Percentiles rank a stretch among this genome's conserved stretches.
These are phyloP conservation scores for Eimeria maxima DNA, from an alignment of 169 alveolate genomes.

Conservation along the genomic window DNA sequence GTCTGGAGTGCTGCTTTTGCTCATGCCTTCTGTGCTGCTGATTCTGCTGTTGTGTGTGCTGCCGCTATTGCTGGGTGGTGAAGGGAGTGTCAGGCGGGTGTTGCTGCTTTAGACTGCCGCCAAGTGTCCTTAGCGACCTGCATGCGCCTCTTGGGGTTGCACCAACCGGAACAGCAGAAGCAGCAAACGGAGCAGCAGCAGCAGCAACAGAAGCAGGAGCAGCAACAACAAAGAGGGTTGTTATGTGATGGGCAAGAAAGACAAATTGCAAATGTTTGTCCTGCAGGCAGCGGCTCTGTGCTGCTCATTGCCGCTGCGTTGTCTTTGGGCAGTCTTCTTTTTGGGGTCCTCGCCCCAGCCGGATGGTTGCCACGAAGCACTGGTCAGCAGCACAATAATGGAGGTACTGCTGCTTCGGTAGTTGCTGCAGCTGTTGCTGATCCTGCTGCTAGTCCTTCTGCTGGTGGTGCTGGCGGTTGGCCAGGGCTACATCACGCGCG, in stretches of 20 bases:
- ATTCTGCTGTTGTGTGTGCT: not conserved
- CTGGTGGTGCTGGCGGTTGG: not conserved
- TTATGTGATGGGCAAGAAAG: not conserved
- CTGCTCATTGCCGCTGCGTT: constrained; percentile 23
- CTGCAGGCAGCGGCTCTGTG: not conserved
- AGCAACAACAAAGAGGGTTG: not conserved
- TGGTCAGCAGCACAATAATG: not conserved
- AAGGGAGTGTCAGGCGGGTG: constrained; percentile 22
- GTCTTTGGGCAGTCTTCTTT: constrained; percentile 41
- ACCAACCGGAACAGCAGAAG: constrained; percentile 11
- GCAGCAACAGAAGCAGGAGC: constrained; percentile 50
- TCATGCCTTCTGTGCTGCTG: not conserved
- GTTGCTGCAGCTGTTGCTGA: not conserved
- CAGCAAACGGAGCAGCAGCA: constrained; percentile 46
- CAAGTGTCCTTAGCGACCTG: constrained; percentile 41
- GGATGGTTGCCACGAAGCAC: not conserved
- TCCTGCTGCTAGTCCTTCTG: not conserved
- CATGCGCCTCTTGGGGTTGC: not conserved
- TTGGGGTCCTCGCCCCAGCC: constrained; percentile 41
- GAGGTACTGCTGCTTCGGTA: not conserved
- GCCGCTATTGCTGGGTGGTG: not conserved
- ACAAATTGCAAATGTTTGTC: not conserved
- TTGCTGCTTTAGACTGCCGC: constrained; percentile 26
- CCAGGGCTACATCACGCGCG: not conserved
- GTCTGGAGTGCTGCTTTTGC: not conserved